Base-by-base conservation (phyloP, 2,329 filamentous ascomycete genomes). In the Sporothrix dimorphospora region DNA sequence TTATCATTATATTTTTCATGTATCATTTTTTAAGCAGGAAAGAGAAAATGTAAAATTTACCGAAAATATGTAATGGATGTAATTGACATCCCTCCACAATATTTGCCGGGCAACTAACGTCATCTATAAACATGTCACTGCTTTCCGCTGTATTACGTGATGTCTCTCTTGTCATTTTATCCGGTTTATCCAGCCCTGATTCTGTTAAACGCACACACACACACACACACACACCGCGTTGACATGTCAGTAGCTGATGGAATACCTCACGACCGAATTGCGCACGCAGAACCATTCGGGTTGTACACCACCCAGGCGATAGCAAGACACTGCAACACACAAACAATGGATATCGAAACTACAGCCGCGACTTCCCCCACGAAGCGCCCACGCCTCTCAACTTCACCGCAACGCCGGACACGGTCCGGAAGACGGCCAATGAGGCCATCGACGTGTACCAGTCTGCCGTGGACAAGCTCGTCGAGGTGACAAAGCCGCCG, bases 71-170 rank as follows among this genome's bases (percentile, higher is more conserved):
- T 51, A 51, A 51, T 19, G 47, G 19, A n/a, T 51, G 47, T 51
- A 51, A 51, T 51, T n/a, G 47, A 51, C 47, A 51, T 51, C 47
- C 47, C 47, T n/a, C 47, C 14, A 19, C 3, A 51, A 19, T 51
- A 14, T 51, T 51, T 51, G 14, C 47, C 7, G 11, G 47, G 14
- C 3, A 19, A 19, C 47, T 19, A 51, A 51, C 47, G 47, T 51
- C 47, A 19, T 51, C 47, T 19, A 51, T 21, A 51, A 19, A 51
- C 47, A 51, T 51, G 47, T n/a, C 47, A 51, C 47, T 51, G 47
- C 47, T 51, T 51, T 51, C 47, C 47, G 47, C 47, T 51, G 47
- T 51, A 51, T 51, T 51, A 51, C 19, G 47, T 51, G 47, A 51
- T 51, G 47, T 51, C 3, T 21, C 47, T 51, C 16, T 21, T 51